Conservation (phyloP, 805 yeast species). For the Hanseniaspora guilliermondii region DNA sequence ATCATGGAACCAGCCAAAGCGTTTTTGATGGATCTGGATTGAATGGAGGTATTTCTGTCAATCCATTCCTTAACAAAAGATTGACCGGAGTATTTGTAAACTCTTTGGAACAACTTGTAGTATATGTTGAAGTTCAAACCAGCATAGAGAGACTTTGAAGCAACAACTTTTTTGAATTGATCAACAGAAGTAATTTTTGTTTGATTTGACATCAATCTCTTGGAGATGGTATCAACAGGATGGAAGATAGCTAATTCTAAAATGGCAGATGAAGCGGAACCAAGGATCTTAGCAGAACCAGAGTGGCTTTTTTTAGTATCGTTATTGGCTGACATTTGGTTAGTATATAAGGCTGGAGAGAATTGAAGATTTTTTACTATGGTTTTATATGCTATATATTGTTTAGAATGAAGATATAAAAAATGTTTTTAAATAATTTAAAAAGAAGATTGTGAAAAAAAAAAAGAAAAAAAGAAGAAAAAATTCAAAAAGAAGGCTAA, state of each 20-base stretch:
- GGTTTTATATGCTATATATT: no score
- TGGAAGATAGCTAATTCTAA: constrained; percentile 94
- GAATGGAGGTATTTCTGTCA: constrained; percentile 61
- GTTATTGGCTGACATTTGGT: constrained; percentile 12
- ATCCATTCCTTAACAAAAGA: constrained; percentile 94
- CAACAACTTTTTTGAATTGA: constrained; percentile 75
- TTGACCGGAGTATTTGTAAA: constrained; percentile 98
- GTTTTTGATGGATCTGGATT: constrained; percentile 89
- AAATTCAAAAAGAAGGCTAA: no score
- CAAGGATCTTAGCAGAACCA: constrained; percentile 78
- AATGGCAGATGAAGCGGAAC: constrained; percentile 96
- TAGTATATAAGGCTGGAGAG: no score
- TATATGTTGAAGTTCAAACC: constrained; percentile 98
- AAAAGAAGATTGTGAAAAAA: no score
- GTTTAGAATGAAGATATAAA: no score
- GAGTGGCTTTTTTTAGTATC: constrained; percentile 69
- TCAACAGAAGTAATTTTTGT: constrained; percentile 49
- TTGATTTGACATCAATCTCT: constrained; percentile 80
- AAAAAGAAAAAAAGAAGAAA: no score
- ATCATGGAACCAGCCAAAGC: constrained; percentile 96
- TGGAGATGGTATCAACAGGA: constrained; percentile 96
- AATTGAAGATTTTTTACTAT: neutral
- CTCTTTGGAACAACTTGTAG: constrained; percentile 91
- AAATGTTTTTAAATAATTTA: no score
- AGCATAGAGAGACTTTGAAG: constrained; percentile 84